phyloP scores from a whole-genome alignment of 768 basidiomycete species.

The Trametes coccinea region DNA sequence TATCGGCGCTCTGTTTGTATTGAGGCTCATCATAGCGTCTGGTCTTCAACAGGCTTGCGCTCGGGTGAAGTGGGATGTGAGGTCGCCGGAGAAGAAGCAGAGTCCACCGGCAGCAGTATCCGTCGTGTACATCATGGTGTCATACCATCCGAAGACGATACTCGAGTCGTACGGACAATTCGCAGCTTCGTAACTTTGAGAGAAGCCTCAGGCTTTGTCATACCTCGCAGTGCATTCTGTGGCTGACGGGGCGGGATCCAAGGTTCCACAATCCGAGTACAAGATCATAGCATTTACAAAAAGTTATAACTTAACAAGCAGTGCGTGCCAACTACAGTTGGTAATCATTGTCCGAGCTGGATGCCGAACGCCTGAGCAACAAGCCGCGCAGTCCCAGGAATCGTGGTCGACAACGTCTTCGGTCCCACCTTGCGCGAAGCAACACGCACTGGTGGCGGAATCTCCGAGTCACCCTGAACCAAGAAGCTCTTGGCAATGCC shows the following conservation, averaged over 20 bases:
- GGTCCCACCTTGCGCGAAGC: not conserved
- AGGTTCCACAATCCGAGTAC: not conserved
- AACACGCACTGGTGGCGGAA: slow-evolving; percentile 5
- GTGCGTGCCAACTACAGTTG: no score
- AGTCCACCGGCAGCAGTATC: no score
- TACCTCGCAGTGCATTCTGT: no score
- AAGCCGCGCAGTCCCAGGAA: slow-evolving; percentile 16
- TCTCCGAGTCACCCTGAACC: not conserved
- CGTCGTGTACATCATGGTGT: no score
- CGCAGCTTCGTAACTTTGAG: no score
- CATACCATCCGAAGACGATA: no score
- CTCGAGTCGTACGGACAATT: no score
- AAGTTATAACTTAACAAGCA: not conserved
- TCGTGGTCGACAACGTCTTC: slow-evolving; percentile 2
- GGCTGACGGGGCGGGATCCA: no score
- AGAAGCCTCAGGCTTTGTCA: no score
- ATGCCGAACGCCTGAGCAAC: slow-evolving; percentile 20
- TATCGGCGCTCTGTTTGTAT: not conserved
- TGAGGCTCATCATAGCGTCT: not conserved
- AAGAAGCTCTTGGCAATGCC: slow-evolving; percentile 13
- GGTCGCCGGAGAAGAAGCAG: no score
- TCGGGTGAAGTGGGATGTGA: not conserved
- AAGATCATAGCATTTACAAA: not conserved
- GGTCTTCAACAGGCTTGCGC: not conserved
- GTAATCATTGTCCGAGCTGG: slow-evolving; percentile 5